phyloP scores from a whole-genome alignment of 2,329 filamentous ascomycete genomes.

The Epichloe scottii region DNA sequence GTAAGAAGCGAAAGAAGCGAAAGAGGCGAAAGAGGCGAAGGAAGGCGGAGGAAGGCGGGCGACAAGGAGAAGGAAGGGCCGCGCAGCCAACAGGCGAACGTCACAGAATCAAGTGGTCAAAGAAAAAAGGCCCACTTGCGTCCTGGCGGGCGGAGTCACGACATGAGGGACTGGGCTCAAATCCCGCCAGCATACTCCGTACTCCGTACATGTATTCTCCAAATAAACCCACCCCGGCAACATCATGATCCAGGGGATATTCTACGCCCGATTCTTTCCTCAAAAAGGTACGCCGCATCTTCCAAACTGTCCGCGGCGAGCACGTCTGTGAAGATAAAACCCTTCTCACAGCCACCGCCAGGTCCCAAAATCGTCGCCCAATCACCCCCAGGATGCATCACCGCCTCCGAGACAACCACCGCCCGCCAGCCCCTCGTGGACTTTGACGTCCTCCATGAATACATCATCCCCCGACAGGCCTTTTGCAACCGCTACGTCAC shows the following conservation, averaged over 20 bases:
- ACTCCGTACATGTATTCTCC: too few relatives aligned
- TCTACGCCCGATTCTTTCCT: conserved; percentile 57
- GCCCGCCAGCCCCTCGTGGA: conserved; percentile 53
- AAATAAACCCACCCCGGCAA: too few relatives aligned
- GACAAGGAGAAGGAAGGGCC: background rate
- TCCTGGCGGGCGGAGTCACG: background rate
- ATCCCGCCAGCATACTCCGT: background rate
- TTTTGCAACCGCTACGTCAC: conserved; percentile 88
- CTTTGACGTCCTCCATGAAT: conserved; percentile 78
- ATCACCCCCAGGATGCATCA: conserved; percentile 50
- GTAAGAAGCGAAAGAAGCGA: too few relatives aligned
- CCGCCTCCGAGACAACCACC: conserved; percentile 23
- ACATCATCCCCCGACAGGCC: conserved; percentile 87
- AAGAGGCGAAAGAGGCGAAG: background rate
- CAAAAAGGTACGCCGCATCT: conserved; percentile 38
- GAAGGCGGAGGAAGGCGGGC: background rate
- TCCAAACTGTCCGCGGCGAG: too few relatives aligned
- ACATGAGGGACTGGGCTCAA: background rate
- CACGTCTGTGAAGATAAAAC: too few relatives aligned
- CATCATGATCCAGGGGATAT: conserved; percentile 56
- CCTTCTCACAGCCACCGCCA: background rate
- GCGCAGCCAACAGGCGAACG: conserved; percentile 1
- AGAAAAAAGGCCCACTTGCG: background rate
- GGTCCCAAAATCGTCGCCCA: conserved; percentile 33
- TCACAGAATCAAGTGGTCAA: background rate